Conservation (phyloP, 495 filamentous ascomycete species). For the Trichoderma virens region DNA sequence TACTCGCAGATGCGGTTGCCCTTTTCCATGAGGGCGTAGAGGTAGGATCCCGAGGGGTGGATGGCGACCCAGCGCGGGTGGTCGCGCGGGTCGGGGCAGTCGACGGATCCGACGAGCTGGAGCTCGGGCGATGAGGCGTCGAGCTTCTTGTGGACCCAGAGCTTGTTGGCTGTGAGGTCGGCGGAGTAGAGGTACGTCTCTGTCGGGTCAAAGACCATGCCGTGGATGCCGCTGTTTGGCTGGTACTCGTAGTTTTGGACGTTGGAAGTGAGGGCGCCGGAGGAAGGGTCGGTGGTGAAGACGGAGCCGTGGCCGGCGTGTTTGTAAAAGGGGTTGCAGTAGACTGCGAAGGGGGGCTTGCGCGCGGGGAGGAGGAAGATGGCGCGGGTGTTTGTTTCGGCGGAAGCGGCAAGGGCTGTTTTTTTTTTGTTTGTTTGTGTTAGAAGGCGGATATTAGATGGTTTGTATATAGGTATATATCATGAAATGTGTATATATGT, state of each 20-base stretch:
- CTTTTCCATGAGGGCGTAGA: slow-evolving; percentile 81
- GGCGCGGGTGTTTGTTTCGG: slow-evolving; percentile 70
- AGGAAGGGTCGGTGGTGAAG: slow-evolving; percentile 52
- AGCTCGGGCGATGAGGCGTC: slow-evolving; percentile 45
- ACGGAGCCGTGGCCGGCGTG: slow-evolving; percentile 73
- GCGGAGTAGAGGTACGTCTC: slow-evolving; percentile 83
- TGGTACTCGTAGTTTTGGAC: slow-evolving; percentile 75
- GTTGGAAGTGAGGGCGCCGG: slow-evolving; percentile 57
- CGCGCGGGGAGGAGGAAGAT: slow-evolving; percentile 77
- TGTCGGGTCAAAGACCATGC: slow-evolving; percentile 79
- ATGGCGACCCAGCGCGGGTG: slow-evolving; percentile 83
- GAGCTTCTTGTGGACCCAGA: slow-evolving; percentile 73
- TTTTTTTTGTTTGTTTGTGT: neutral
- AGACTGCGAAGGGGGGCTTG: slow-evolving; percentile 69
- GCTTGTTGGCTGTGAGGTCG: slow-evolving; percentile 74
- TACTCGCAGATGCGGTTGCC: slow-evolving; percentile 75
- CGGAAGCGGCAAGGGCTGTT: slow-evolving; percentile 55
- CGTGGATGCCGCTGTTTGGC: slow-evolving; percentile 69
- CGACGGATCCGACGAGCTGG: slow-evolving; percentile 57
- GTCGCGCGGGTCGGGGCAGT: slow-evolving; percentile 61
- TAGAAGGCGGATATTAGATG: no score
- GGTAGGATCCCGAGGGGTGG: slow-evolving; percentile 63
- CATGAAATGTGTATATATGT: neutral
- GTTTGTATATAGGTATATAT: neutral
- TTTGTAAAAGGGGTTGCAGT: slow-evolving; percentile 82